Evolutionary conservation across 2,329 filamentous ascomycete genomes (phyloP), one percentile per base, ranked within the genome.

Genomic region (Lachnellula willkommii): DNA sequence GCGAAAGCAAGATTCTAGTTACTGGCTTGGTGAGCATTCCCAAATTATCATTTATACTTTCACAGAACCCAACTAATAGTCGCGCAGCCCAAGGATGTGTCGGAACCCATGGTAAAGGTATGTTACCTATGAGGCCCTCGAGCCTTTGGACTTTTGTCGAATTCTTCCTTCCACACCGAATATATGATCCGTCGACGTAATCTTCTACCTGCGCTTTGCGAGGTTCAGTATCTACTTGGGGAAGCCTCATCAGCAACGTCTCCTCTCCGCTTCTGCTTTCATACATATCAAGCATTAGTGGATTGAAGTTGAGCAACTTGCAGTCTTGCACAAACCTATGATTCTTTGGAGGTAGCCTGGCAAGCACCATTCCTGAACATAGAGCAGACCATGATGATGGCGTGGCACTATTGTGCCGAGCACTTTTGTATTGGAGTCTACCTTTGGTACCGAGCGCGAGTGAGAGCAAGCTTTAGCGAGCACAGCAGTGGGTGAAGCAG

Each of bases 31-130:
- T 96, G 87, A 75, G 91, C 75, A 61, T 36, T 35, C 26, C 39
- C 28, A 2, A 32, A 28, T 28, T 3, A 66, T 11, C 7, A 8
- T 20, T 17, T 14, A 37, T 26, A 20, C 3, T 48, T 47, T 2
- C 35, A 11, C 40, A 5, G 35, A 22, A 40, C 28, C 11, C n/a
- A 36, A 20, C 47, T 60, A 61, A 63, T 42, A 35, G 47, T 50
- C 37, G 46, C 17, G 48, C 65, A 97, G 90, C 94, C 94, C 74
- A 86, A 87, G 79, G 94, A 99, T 85, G 91, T 99, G 75, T 90
- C 85, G 77, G 93, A 97, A 83, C 79, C 79, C 79, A 90, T 95
- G 86, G 95, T 99, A 80, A 97, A 99, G 94, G 94, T 99, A 99
- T 95, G 94, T 99, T 91, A 88, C 91, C 85, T 80, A 83, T 88